Conservation (phyloP, 2,329 filamentous ascomycete genomes). For the Botrytis pseudocinerea region DNA sequence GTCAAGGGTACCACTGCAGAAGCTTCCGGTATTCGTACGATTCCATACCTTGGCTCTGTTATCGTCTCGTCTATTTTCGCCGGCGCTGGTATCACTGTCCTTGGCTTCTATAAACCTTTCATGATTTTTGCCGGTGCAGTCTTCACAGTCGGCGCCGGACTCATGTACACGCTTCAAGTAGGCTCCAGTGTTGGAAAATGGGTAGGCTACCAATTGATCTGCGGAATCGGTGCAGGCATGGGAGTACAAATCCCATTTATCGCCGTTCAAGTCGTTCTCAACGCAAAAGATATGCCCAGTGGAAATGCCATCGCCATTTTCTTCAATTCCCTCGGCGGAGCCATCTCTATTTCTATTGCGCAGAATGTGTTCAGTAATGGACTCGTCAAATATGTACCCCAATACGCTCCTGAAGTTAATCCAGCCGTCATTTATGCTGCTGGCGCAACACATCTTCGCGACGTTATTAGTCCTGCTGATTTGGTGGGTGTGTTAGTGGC, state of each 20-base stretch:
- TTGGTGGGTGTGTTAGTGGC: constrained; percentile 45
- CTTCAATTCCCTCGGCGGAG: constrained; percentile 58
- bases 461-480: constrained; percentile 39
- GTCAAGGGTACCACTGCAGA: constrained; percentile 46
- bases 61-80: constrained; percentile 46
- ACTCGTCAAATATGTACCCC: constrained; percentile 35
- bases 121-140: constrained; percentile 49
- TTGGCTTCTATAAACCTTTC: constrained; percentile 48
- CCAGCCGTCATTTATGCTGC: constrained; percentile 45
- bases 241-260: constrained; percentile 52
- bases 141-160: constrained; percentile 47
- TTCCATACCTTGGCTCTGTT: constrained; percentile 49
- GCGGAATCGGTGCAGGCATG: constrained; percentile 50
- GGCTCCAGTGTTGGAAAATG: constrained; percentile 49
- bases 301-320: constrained; percentile 60
- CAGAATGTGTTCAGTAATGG: constrained; percentile 49
- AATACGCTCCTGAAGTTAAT: constrained; percentile 41
- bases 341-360: constrained; percentile 56
- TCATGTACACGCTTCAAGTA: constrained; percentile 45
- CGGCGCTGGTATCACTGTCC: constrained; percentile 44
- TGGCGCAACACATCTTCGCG: constrained; percentile 47
- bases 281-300: constrained; percentile 53
- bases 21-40: constrained; percentile 45
- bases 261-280: constrained; percentile 52
- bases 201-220: constrained; percentile 56